Percentiles rank a stretch among this genome's conserved stretches.
phyloP scores from a whole-genome alignment of 495 filamentous ascomycete species.

The Bryoglossum gracile region DNA sequence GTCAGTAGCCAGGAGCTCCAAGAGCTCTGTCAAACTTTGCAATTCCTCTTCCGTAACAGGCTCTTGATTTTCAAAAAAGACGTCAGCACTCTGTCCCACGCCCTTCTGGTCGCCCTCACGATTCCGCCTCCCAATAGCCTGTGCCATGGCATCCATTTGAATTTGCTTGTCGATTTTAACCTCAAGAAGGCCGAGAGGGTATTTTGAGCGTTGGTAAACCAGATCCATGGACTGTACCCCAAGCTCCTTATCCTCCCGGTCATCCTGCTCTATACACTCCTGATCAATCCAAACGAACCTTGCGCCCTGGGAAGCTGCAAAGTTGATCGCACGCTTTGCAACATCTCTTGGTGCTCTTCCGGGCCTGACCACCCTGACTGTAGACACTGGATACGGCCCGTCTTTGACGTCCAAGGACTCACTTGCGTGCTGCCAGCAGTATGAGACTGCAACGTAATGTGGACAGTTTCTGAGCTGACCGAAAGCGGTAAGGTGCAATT shows the following conservation, averaged over 20 bases:
- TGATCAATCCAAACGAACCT: not conserved
- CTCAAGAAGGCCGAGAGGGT: not conserved
- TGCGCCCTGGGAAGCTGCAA: not conserved
- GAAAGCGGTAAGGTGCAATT: not conserved
- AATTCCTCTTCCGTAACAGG: conserved; percentile 2
- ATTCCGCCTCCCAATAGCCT: conserved; percentile 1
- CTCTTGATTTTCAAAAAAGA: conserved; percentile 2
- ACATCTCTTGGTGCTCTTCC: not conserved
- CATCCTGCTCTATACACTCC: not conserved
- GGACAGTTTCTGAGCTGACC: not conserved
- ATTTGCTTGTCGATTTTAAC: not conserved
- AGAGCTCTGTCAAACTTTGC: not conserved
- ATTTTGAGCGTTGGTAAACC: not conserved
- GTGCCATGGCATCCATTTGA: not conserved
- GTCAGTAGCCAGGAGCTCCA: not conserved
- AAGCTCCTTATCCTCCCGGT: not conserved
- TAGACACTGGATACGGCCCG: not conserved
- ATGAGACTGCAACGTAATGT: not conserved
- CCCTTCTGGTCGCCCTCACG: not conserved
- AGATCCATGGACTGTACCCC: not conserved
- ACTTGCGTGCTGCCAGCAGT: not conserved
- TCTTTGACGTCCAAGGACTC: not conserved
- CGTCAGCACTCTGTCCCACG: not conserved
- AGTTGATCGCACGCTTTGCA: not conserved
- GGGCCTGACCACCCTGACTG: not conserved